phyloP scores from a whole-genome alignment of 768 basidiomycete genomes.

The Rhizopogon vesiculosus region DNA sequence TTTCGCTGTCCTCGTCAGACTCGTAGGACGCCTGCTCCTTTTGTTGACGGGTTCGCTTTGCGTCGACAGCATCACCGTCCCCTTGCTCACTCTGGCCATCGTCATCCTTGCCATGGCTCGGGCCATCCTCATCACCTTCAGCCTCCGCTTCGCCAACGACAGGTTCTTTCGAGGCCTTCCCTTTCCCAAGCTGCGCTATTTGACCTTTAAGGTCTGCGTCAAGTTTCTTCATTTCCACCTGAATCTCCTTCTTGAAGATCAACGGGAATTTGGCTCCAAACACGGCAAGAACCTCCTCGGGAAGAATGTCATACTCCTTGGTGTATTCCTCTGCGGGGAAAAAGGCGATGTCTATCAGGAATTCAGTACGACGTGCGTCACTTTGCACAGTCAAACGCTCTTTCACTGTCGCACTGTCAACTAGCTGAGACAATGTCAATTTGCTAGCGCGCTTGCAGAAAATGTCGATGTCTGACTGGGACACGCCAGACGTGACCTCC shows the following conservation, averaged over 20 bases:
- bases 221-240: constrained; percentile 79
- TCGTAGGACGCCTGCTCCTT: constrained; percentile 76
- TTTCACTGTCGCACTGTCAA: constrained; percentile 77
- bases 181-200: constrained; percentile 80
- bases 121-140: constrained; percentile 45
- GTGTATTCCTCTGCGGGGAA: constrained; percentile 83
- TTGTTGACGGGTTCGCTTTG: constrained; percentile 65
- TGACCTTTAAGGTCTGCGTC: constrained; percentile 76
- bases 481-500: constrained; percentile 50
- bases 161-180: constrained; percentile 46
- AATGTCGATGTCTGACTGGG: constrained; percentile 51
- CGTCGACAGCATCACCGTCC: constrained; percentile 79
- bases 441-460: constrained; percentile 91
- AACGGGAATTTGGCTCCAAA: constrained; percentile 76
- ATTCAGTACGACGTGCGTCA: constrained; percentile 69
- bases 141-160: constrained; percentile 40
- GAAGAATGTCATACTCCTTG: constrained; percentile 74
- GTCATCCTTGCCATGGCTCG: constrained; percentile 36
- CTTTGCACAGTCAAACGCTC: constrained; percentile 69
- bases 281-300: constrained; percentile 64
- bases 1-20: constrained; percentile 44
- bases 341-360: constrained; percentile 77
- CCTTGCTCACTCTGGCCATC: constrained; percentile 75
- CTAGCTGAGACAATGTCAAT: constrained; percentile 82
- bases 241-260: constrained; percentile 81